These are phyloP conservation scores for Rhizopogon roseolus DNA, from an alignment of 768 basidiomycete species.

Conservation along the genomic window DNA sequence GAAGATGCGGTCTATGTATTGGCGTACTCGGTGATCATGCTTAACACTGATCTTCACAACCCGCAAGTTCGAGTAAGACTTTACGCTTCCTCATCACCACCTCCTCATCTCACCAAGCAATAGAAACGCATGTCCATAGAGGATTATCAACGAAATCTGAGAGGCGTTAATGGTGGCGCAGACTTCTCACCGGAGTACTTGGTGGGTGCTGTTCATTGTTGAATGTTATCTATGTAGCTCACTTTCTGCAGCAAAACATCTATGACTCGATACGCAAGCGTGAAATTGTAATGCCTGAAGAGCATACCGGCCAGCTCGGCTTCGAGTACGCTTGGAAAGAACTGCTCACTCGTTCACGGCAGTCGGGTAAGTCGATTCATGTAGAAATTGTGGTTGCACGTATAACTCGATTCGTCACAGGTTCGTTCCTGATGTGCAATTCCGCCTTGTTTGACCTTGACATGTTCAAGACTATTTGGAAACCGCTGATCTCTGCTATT, in stretches of 20 bases:
- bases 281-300: slow-evolving; percentile 97
- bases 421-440: slow-evolving; percentile 62
- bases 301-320: slow-evolving; percentile 92
- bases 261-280: slow-evolving; percentile 92
- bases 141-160: slow-evolving; percentile 87
- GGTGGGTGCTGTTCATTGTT: slow-evolving; percentile 35
- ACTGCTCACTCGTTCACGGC: slow-evolving; percentile 73
- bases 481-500: slow-evolving; percentile 88
- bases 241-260: slow-evolving; percentile 62
- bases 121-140: slow-evolving; percentile 97
- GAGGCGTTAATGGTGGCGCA: slow-evolving; percentile 83
- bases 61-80: slow-evolving; percentile 79
- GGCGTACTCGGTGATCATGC: slow-evolving; percentile 94
- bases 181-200: slow-evolving; percentile 87
- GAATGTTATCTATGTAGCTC: slow-evolving; percentile 1
- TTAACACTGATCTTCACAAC: slow-evolving; percentile 96
- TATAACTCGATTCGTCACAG: slow-evolving; percentile 30
- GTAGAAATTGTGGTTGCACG: slow-evolving; percentile 31
- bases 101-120: slow-evolving; percentile 5
- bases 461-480: slow-evolving; percentile 95
- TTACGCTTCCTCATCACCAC: not conserved
- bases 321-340: slow-evolving; percentile 99
- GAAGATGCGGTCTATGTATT: slow-evolving; percentile 94
- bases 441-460: slow-evolving; percentile 78
- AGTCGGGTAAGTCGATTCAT: slow-evolving; percentile 52